Base-by-base conservation (phyloP, 2,329 filamentous ascomycete species). In the Botrytis squamosa region DNA sequence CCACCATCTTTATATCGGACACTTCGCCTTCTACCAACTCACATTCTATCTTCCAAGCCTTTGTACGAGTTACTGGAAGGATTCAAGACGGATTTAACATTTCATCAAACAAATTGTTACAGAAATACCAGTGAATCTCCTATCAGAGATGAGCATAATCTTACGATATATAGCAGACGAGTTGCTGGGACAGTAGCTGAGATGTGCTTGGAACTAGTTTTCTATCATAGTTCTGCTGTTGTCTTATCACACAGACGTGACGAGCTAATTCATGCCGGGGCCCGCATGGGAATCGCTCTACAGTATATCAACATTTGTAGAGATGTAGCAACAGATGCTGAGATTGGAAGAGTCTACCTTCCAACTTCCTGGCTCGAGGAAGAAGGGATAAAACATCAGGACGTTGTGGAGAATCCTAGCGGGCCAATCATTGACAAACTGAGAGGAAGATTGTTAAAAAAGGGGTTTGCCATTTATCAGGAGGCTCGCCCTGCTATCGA, bases 241-340 rank as follows among this genome's bases (percentile, higher is more conserved):
- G 74, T 73, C 8, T 74, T 76, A 16, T 46, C 64, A 22, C 49
- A 81, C 62, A 82, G 84, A 42, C 76, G 81, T 60, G 79, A 83
- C 22, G 79, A 82, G 4, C 84, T 92, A 9, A 83, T 90, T 22
- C 79, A 83, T 25, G 87, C 90, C 0, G 90, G 90, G 1, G 84
- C 85, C 33, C 84, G 85, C 42, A 93, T 93, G 91, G 92, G 92
- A 0, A 86, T 91, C 49, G 91, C 92, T 1, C 83, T 94, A n/a
- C 92, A 94, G 78, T 93, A 91, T 77, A 88, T 93, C 78, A 94
- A 94, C 78, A 93, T 94, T 75, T 90, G 91, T 4, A 89, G 92
- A 36, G 92, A 94, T 78, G 89, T 94, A n/a, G 81, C 83, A 5
- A 88, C 89, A 4, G 92, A 94, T 77, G 90, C 92, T 0, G 82